Evolutionary conservation across 129 eudicot species (phyloP).

Genomic region (Tagetes erecta): DNA sequence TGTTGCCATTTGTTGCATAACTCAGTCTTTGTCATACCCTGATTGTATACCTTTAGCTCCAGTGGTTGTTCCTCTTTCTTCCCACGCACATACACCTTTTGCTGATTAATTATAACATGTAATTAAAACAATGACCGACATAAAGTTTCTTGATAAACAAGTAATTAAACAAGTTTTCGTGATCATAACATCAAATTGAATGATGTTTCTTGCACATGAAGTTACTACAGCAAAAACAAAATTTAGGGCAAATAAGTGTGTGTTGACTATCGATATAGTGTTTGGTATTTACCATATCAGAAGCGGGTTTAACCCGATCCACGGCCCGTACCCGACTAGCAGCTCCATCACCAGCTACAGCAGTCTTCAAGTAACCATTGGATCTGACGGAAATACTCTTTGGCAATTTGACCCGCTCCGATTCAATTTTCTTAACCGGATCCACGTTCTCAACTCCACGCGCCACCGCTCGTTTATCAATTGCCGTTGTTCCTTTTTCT

Average conservation of each 20-base stretch:
- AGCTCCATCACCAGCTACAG: slow-evolving; percentile 37
- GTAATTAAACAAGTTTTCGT: not conserved
- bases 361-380: slow-evolving; percentile 65
- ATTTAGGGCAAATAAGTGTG: not conserved
- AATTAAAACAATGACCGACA: not conserved
- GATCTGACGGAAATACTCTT: slow-evolving; percentile 92
- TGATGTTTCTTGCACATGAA: slow-evolving; percentile 24
- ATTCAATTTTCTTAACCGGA: slow-evolving; percentile 36
- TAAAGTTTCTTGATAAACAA: not conserved
- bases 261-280: not conserved
- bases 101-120: slow-evolving; percentile 30
- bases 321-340: slow-evolving; percentile 33
- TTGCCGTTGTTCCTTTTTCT: slow-evolving; percentile 28
- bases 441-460: slow-evolving; percentile 50
- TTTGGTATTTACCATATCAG: slow-evolving; percentile 42
- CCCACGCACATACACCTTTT: slow-evolving; percentile 69
- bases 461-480: slow-evolving; percentile 41
- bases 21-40: slow-evolving; percentile 89
- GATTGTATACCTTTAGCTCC: slow-evolving; percentile 75
- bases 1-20: slow-evolving; percentile 98
- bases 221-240: not conserved
- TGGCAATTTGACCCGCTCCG: slow-evolving; percentile 65
- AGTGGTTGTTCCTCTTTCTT: slow-evolving; percentile 58
- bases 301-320: slow-evolving; percentile 44
- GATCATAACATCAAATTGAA: too few species aligned